phyloP scores from a whole-genome alignment of 1,139 yeast species.

The Kodamaea plutei region DNA sequence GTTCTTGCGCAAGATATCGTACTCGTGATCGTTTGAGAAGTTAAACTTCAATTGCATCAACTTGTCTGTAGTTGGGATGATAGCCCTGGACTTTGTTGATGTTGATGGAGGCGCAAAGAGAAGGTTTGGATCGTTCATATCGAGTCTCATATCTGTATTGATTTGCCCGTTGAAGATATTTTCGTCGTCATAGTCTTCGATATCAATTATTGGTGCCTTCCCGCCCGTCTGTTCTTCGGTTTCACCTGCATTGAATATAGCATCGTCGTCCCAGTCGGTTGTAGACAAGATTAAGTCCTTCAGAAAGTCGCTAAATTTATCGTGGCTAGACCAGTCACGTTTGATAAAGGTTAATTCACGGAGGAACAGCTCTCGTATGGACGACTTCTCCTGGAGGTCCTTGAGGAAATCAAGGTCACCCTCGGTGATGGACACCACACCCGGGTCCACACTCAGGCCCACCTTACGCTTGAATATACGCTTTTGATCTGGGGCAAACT shows the following conservation, averaged over 20 bases:
- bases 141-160: conserved; percentile 47
- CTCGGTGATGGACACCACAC: conserved; percentile 20
- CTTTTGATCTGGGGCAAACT: conserved; percentile 45
- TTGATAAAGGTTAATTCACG: conserved; percentile 31
- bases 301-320: conserved; percentile 40
- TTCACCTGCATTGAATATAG: conserved; percentile 51
- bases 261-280: conserved; percentile 80
- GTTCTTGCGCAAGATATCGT: conserved; percentile 76
- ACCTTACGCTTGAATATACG: conserved; percentile 32
- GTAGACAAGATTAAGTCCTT: conserved; percentile 68
- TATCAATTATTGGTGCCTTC: conserved; percentile 12
- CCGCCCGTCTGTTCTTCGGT: conserved; percentile 5
- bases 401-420: conserved; percentile 31
- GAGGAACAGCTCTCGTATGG: conserved; percentile 16
- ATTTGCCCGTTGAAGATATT: conserved; percentile 74
- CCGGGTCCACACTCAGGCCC: too few relatives aligned
- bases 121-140: conserved; percentile 83
- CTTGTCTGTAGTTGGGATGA: conserved; percentile 48
- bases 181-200: conserved; percentile 64
- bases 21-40: conserved; percentile 83
- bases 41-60: conserved; percentile 57
- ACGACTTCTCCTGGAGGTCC: conserved; percentile 20
- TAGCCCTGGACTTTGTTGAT: conserved; percentile 24
- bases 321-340: conserved; percentile 35
- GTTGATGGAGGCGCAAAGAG: conserved; percentile 53